Conservation (phyloP, 768 basidiomycete genomes). For the Hygrocybe coccinea region DNA sequence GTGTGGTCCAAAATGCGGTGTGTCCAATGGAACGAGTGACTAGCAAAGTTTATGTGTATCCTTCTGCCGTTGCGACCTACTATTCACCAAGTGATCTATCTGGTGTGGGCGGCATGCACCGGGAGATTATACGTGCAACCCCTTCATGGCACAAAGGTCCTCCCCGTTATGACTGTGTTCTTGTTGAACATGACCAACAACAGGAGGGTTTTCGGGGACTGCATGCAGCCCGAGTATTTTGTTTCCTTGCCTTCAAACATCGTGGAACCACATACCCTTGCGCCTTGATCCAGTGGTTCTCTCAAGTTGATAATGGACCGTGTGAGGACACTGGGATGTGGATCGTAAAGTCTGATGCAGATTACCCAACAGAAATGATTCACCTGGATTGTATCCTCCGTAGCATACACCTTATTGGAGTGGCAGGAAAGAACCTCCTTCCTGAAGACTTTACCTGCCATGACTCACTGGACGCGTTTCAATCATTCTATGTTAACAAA, state of each 20-base stretch:
- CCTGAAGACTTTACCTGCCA: constrained; percentile 18
- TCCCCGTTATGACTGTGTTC: constrained; percentile 18
- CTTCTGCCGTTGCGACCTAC: constrained; percentile 17
- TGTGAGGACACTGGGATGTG: constrained; percentile 22
- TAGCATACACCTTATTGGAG: constrained; percentile 13
- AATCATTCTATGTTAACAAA: constrained; percentile 27
- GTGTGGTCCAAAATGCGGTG: background rate
- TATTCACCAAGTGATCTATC: constrained; percentile 26
- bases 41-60: constrained; percentile 6
- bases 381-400: constrained; percentile 27
- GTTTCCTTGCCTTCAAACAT: constrained; percentile 22
- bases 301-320: constrained; percentile 9
- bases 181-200: constrained; percentile 15
- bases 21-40: constrained; percentile 3
- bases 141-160: constrained; percentile 20
- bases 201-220: constrained; percentile 19
- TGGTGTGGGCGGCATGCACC: constrained; percentile 25
- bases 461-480: constrained; percentile 23
- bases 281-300: constrained; percentile 27
- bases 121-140: constrained; percentile 20
- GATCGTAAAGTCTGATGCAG: constrained; percentile 18
- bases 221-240: constrained; percentile 17
- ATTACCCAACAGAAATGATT: background rate
- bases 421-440: constrained; percentile 21
- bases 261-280: constrained; percentile 18